These are phyloP conservation scores for Acer negundo DNA, from an alignment of 345 rosid species.

Conservation along the genomic window DNA sequence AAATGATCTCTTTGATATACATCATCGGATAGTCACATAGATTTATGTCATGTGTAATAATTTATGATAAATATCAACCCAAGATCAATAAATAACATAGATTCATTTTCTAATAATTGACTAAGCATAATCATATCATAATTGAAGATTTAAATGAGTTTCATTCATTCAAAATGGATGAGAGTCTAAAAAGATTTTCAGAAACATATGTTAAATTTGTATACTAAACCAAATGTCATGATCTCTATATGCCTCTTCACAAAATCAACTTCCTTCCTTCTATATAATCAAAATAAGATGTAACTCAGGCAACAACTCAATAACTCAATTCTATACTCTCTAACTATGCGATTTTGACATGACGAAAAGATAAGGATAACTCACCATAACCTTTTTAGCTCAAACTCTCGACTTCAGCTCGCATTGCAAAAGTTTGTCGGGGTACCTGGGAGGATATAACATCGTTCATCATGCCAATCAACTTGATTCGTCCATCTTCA, in stretches of 20 bases:
- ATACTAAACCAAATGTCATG: slow-evolving; percentile 16
- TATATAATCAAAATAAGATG: slow-evolving; percentile 4
- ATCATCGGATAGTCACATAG: too few relatives aligned
- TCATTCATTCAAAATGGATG: slow-evolving; percentile 1
- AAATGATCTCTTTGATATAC: too few relatives aligned
- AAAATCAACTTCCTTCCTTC: slow-evolving; percentile 16
- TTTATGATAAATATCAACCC: background rate
- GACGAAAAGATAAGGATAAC: background rate
- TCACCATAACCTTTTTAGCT: slow-evolving; percentile 26
- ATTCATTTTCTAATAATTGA: background rate
- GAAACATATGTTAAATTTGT: background rate
- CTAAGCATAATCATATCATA: background rate
- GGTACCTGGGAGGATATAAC: slow-evolving; percentile 38
- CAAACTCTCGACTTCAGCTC: slow-evolving; percentile 52
- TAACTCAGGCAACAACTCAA: background rate
- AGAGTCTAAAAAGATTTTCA: background rate
- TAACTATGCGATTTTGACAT: background rate
- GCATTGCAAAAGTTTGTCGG: slow-evolving; percentile 46
- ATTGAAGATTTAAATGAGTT: background rate
- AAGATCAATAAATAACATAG: background rate
- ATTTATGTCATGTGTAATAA: too few relatives aligned
- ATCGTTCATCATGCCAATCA: slow-evolving; percentile 45
- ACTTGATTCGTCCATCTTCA: slow-evolving; percentile 48
- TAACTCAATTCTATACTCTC: background rate
- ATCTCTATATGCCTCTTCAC: slow-evolving; percentile 22